Percentiles rank a stretch among this genome's conserved stretches.
Evolutionary conservation across 2,329 filamentous ascomycete species (phyloP).

Genomic region (Arthrobotrys sphaeroides): DNA sequence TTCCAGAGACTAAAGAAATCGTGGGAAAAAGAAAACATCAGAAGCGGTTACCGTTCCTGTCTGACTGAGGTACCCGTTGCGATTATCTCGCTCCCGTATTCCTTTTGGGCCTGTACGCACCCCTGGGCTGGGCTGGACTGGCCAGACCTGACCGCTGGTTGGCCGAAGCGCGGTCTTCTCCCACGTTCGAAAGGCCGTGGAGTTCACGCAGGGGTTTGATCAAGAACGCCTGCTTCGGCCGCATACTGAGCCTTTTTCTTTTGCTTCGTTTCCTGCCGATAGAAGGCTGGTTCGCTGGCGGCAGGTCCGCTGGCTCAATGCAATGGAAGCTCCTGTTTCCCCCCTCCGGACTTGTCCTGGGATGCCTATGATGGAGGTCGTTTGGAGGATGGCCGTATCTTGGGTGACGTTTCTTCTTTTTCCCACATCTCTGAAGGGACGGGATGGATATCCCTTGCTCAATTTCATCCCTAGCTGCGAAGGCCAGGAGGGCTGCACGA

Average conservation of each 20-base stretch:
- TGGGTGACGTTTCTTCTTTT: slow-evolving; percentile 33
- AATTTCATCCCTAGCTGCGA: slow-evolving; percentile 53
- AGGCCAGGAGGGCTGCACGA: slow-evolving; percentile 51
- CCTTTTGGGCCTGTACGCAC: slow-evolving; percentile 29
- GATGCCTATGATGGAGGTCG: neutral
- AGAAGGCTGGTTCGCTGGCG: slow-evolving; percentile 6
- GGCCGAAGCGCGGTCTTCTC: slow-evolving; percentile 48
- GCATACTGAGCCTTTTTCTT: slow-evolving; percentile 24
- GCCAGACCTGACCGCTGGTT: slow-evolving; percentile 47
- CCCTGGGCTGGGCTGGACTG: slow-evolving; percentile 35
- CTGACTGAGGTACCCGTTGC: slow-evolving; percentile 48
- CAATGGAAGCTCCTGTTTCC: neutral
- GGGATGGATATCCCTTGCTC: slow-evolving; percentile 52
- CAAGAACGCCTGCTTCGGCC: slow-evolving; percentile 15
- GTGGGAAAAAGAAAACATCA: neutral
- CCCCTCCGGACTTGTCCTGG: neutral
- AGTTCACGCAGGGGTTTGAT: slow-evolving; percentile 42
- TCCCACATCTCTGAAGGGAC: slow-evolving; percentile 28
- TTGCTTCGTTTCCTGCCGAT: slow-evolving; percentile 23
- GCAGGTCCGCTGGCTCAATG: neutral
- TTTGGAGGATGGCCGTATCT: slow-evolving; percentile 19
- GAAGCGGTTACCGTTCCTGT: slow-evolving; percentile 45
- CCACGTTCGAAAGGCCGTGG: slow-evolving; percentile 48
- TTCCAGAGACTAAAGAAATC: slow-evolving; percentile 29
- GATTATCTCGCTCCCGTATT: slow-evolving; percentile 48